Evolutionary conservation across 495 filamentous ascomycete genomes (phyloP).

Genomic region (Neurospora hispaniola): DNA sequence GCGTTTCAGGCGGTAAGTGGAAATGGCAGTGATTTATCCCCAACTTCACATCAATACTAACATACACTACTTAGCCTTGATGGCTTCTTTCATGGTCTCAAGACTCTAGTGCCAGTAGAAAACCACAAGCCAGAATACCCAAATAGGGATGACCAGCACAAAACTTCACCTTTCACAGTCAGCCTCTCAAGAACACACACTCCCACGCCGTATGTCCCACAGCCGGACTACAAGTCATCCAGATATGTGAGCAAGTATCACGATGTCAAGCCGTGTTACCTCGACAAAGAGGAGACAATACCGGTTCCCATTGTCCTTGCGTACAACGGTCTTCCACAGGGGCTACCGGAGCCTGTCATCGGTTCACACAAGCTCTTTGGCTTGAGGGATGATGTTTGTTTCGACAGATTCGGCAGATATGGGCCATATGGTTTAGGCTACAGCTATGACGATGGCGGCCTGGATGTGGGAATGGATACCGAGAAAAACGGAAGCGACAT

Average conservation of each 20-base stretch:
- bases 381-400: conserved; percentile 76
- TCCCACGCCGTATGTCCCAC: conserved; percentile 56
- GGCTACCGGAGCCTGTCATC: conserved; percentile 70
- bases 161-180: conserved; percentile 17
- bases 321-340: conserved; percentile 62
- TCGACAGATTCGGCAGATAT: conserved; percentile 82
- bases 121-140: conserved; percentile 72
- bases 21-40: not conserved
- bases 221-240: conserved; percentile 52
- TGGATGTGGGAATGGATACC: conserved; percentile 64
- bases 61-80: conserved; percentile 35
- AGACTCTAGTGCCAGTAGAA: conserved; percentile 49
- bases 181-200: conserved; percentile 31
- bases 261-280: conserved; percentile 60
- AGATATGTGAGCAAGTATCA: conserved; percentile 50
- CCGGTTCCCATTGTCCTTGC: conserved; percentile 55
- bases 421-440: conserved; percentile 91
- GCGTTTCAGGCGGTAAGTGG: conserved; percentile 32
- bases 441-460: conserved; percentile 59
- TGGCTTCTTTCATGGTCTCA: conserved; percentile 72
- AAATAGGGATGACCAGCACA: conserved; percentile 24
- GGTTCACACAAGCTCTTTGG: conserved; percentile 73
- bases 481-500: conserved; percentile 58
- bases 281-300: conserved; percentile 51
- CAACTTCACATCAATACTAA: conserved; percentile 1